Base-by-base conservation (phyloP, 495 filamentous ascomycete species). In the Cercophora newfieldiana region DNA sequence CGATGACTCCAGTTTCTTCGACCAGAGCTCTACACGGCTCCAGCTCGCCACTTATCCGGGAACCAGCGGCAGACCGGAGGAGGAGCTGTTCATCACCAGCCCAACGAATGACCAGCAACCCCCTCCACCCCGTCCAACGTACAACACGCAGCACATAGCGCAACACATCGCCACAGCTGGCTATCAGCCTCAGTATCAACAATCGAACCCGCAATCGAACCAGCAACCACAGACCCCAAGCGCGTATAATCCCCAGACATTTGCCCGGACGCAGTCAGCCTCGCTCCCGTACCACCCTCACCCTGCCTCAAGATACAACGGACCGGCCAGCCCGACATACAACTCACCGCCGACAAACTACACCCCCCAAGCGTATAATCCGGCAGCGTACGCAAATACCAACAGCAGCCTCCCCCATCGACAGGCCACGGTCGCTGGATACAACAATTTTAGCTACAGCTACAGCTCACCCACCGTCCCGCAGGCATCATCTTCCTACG, bases 161-260 rank as follows among this genome's bases (percentile, higher is more conserved):
- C 81, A 83, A 76, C 80, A 77, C 79, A 77, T 80, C 37, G 76
- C 81, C 22, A 78, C 83, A 66, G 80, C 87, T 4, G 81, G 80
- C 66, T 90, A 89, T 73, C 83, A 85, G 54, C 79, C 80, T 21
- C 84, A 88, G 61, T 89, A 89, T 65, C 87, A 89, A 61, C 30
- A 54, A 30, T 7, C 64, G 25, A 26, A 19, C 60, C 77, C 82
- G 66, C 75, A 54, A 30, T 7, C 64, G 25, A 26, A 19, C 60
- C 77, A 82, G 66, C 75, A 80, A 10, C 81, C 84, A 31, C 79
- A 84, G 30, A 80, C 79, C 19, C 88, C 86, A 55, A 75, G 82
- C 16, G 79, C 86, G 1, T 97, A 97, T 76, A 96, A 97, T 69
- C 93, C 94, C 1, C 91, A 93, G 75, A 80, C 90, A 59, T 97